Percentiles rank a stretch among this genome's conserved stretches.
phyloP scores from a whole-genome alignment of 495 filamentous ascomycete genomes.

The Cercophora samala region DNA sequence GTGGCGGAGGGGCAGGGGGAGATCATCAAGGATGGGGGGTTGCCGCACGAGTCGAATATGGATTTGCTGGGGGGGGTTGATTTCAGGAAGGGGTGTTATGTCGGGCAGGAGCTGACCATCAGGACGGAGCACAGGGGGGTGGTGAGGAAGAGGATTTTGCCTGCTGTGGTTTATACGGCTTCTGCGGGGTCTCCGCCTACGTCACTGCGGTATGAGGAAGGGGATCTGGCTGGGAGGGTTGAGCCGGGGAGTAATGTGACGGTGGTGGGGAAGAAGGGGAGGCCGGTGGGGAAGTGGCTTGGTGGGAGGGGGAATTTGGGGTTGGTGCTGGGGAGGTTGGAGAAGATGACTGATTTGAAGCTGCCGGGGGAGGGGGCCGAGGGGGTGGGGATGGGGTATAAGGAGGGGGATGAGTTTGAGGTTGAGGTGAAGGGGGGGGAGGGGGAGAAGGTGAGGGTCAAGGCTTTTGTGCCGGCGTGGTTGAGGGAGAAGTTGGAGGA shows the following conservation, averaged over 20 bases:
- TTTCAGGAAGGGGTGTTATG: conserved; percentile 94
- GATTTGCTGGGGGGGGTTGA: conserved; percentile 80
- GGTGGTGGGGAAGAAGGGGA: conserved; percentile 49
- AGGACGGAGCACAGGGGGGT: conserved; percentile 91
- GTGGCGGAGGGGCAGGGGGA: conserved; percentile 82
- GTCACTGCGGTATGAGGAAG: neutral
- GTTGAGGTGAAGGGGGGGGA: conserved; percentile 30
- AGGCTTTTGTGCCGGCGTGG: conserved; percentile 88
- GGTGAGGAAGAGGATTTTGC: conserved; percentile 85
- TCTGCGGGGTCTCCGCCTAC: neutral
- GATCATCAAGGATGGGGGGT: conserved; percentile 61
- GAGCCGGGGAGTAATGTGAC: conserved; percentile 42
- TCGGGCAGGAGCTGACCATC: conserved; percentile 94
- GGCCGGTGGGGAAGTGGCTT: conserved; percentile 75
- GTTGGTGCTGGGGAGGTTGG: conserved; percentile 81
- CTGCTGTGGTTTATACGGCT: conserved; percentile 64
- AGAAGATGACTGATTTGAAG: conserved; percentile 76
- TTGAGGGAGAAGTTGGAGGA: conserved; percentile 39
- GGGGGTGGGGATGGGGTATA: conserved; percentile 39
- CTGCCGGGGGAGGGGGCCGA: conserved; percentile 61
- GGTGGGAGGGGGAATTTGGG: conserved; percentile 78
- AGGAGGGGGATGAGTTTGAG: conserved; percentile 46
- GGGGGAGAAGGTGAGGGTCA: conserved; percentile 62
- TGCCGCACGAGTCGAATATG: conserved; percentile 81
- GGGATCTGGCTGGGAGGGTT: conserved; percentile 22